These are phyloP conservation scores for Xylaria sp. DNA, from an alignment of 2,329 filamentous ascomycete species.

Conservation along the genomic window DNA sequence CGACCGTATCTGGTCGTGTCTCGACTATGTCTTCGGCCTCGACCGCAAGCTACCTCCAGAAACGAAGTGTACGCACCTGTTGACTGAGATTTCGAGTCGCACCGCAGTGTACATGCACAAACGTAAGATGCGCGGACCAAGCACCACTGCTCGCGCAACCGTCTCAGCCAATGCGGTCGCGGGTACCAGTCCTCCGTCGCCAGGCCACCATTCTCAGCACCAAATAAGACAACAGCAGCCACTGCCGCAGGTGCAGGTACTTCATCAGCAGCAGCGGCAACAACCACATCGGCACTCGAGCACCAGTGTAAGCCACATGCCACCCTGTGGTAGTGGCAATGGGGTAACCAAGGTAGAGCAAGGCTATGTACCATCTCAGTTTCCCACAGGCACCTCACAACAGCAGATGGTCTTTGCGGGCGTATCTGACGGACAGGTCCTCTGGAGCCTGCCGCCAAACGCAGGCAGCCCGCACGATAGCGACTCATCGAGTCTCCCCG, in stretches of 20 bases:
- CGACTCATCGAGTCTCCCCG: constrained; percentile 53
- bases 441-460: constrained; percentile 58
- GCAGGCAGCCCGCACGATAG: constrained; percentile 57
- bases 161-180: constrained; percentile 52
- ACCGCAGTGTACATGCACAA: constrained; percentile 68
- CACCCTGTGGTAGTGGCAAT: not conserved
- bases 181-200: constrained; percentile 39
- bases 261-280: constrained; percentile 20
- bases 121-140: constrained; percentile 65
- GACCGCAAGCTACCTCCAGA: constrained; percentile 62
- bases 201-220: constrained; percentile 24
- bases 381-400: constrained; percentile 24
- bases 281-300: constrained; percentile 5
- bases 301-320: constrained; percentile 13
- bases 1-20: constrained; percentile 74
- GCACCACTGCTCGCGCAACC: constrained; percentile 55
- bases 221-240: constrained; percentile 29
- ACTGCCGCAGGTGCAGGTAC: not conserved
- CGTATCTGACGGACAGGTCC: constrained; percentile 60
- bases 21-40: constrained; percentile 78
- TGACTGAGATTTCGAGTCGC: constrained; percentile 71
- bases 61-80: constrained; percentile 69
- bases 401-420: constrained; percentile 57
- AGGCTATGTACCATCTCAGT: constrained; percentile 17
- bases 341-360: constrained; percentile 25